Base-by-base conservation (phyloP, 1,284 basidiomycete genomes). In the Agroathelia rolfsii region DNA sequence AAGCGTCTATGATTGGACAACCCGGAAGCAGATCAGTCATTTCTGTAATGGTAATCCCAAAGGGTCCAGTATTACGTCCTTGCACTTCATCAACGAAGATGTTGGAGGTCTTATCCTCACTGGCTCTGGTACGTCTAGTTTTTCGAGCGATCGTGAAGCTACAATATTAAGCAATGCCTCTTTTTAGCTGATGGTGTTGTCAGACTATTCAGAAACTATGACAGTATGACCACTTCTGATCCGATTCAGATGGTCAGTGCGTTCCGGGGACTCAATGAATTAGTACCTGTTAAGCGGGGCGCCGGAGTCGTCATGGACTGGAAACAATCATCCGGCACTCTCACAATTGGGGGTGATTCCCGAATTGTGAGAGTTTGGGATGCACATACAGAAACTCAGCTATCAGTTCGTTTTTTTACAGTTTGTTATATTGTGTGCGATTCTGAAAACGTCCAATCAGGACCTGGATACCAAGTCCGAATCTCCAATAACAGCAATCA, bases 21-120 rank as follows among this genome's bases (percentile, higher is more conserved):
- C 74, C 36, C 74, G 78, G 32, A 77, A 73, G 44, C 74, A 81
- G 30, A 52, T 97, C 35, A 81, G 79, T 41, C 67, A 77, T 30
- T 98, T 97, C 58, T 81, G 74, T 48, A 97, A 97, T 45, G 89
- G 88, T 27, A 93, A 94, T 52, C 73, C 83, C 1, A 63, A 62
- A 34, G 82, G 83, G 24, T 86, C 81, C 6, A 79, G 74, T 39
- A 88, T 97, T 41, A 95, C 94, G 0, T 80, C 85, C 2, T 60
- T 96, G n/a, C 72, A 88, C 35, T 82, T 97, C 50, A 88, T 98
- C 56, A 97, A 98, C 53, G 89, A 98, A 57, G 92, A 95, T 40
- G 84, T 90, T 8, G 85, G 89, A 13, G 89, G 89, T 1, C 76
- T 97, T 38, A 78, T 98, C 40, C 61, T 98, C 35, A 82, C 87